Evolutionary conservation across 202 grass and related monocot genomes (phyloP), one percentile per base, ranked within the genome.

Genomic region (Panicum hallii): DNA sequence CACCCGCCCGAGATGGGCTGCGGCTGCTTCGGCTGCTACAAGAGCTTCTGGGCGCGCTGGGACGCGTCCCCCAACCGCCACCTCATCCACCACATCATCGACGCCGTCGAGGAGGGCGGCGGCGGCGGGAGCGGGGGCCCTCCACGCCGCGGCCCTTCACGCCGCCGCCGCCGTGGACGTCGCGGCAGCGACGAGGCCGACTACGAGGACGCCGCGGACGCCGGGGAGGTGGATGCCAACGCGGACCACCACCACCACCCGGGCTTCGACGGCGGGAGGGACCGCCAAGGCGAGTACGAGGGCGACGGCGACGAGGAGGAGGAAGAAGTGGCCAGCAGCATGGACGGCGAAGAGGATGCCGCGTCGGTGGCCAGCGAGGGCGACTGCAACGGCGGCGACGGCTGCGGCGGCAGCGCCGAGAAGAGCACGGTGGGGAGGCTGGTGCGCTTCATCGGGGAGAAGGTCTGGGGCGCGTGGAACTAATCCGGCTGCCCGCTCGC

Each of bases 11-110:
- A 97, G 80, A 89, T 94, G 89, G 85, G 82, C 4, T 97, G 94
- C 84, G 92, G 78, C n/a, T 94, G 94, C 94, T 94, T 94, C 88
- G 78, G 85, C 56, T 97, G 94, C 91, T 97, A 97, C 88, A 97
- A 97, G 94, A 90, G 88, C 86, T 97, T 92, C 90, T 97, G 94
- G 94, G 94, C 92, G 49, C 72, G 90, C 57, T 94, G 94, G 94
- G 94, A 97, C 84, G 92, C 94, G 34, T 97, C 94, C 55, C 92
- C 94, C 38, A 97, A 97, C 74, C 92, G 92, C 80, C 86, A 97
- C 60, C 86, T 97, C 75, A 97, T 94, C 52, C 92, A 97, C 84
- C 70, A 69, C 84, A 93, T 97, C 90, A 91, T 97, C 86, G 95
- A 97, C 69, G 89, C 89, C 77, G 95, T 94, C 30, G 91, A 97